These are phyloP conservation scores for peach (Prunus persica) DNA, from an alignment of 306 rosid genomes.

Conservation along the genomic window DNA sequence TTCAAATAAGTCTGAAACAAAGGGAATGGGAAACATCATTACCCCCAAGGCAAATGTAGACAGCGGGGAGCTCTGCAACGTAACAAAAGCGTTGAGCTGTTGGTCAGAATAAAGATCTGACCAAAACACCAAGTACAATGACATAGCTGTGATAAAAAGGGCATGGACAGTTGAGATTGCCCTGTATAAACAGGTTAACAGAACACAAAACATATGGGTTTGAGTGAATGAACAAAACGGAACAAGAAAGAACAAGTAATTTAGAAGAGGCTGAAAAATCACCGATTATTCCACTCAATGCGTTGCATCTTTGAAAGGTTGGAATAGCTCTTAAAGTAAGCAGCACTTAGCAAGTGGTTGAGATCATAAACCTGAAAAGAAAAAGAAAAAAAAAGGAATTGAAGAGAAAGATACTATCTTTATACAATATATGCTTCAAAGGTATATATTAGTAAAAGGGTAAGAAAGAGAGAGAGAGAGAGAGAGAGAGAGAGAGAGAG, in stretches of 20 bases:
- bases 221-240: conserved; percentile 14
- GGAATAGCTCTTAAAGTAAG: conserved; percentile 82
- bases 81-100: conserved; percentile 38
- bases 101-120: conserved; percentile 69
- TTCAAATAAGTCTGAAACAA: background rate
- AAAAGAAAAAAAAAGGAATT: background rate
- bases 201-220: background rate
- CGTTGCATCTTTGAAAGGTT: conserved; percentile 70
- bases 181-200: conserved; percentile 41
- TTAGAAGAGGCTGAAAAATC: conserved; percentile 12
- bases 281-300: conserved; percentile 92
- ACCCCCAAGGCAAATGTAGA: conserved; percentile 83
- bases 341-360: conserved; percentile 57
- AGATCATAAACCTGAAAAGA: conserved; percentile 63
- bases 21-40: conserved; percentile 22
- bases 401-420: conserved; percentile 7
- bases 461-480: too few relatives aligned
- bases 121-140: conserved; percentile 79
- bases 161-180: conserved; percentile 88
- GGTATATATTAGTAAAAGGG: background rate
- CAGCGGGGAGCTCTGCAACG: conserved; percentile 48
- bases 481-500: background rate
- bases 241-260: conserved; percentile 17
- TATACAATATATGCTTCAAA: background rate
- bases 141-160: conserved; percentile 66